Evolutionary conservation across 768 basidiomycete species (phyloP).

Genomic region (Thelephora ganbajun): DNA sequence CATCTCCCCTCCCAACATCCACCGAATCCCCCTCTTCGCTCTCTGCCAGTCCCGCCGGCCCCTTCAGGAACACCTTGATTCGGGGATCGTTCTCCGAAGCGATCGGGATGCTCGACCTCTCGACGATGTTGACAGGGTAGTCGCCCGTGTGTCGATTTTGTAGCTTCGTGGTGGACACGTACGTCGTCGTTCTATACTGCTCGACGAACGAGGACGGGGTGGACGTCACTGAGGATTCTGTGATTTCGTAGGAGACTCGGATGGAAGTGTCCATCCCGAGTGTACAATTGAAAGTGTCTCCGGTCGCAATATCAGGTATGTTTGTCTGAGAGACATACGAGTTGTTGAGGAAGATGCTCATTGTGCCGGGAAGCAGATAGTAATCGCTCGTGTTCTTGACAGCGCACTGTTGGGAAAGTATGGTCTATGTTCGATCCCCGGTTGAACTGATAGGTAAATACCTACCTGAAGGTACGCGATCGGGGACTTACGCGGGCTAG

Average conservation of each 20-base stretch:
- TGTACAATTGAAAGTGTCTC: constrained; percentile 39
- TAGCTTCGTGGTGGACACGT: constrained; percentile 24
- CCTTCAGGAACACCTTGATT: constrained; percentile 29
- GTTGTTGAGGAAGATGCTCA: constrained; percentile 43
- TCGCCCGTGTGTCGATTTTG: constrained; percentile 33
- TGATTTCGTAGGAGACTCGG: constrained; percentile 26
- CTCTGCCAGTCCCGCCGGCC: constrained; percentile 32
- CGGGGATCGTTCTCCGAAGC: constrained; percentile 15
- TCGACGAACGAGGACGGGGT: constrained; percentile 30
- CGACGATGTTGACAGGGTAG: constrained; percentile 28
- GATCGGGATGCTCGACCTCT: constrained; percentile 19
- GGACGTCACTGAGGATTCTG: constrained; percentile 21
- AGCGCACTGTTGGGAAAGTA: constrained; percentile 19
- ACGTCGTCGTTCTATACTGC: constrained; percentile 27
- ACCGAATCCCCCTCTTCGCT: constrained; percentile 27
- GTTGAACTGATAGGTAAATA: background rate
- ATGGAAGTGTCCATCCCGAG: constrained; percentile 27
- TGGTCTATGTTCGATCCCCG: too few species aligned
- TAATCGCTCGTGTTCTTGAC: constrained; percentile 48
- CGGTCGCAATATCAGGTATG: constrained; percentile 28
- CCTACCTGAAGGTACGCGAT: constrained; percentile 20
- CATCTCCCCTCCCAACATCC: constrained; percentile 1
- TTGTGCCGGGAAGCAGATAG: constrained; percentile 36
- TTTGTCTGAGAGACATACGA: constrained; percentile 40
- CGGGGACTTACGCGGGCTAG: constrained; percentile 34